These are phyloP conservation scores for Fusarium sp. DNA, from an alignment of 2,329 filamentous ascomycete species.

Conservation along the genomic window DNA sequence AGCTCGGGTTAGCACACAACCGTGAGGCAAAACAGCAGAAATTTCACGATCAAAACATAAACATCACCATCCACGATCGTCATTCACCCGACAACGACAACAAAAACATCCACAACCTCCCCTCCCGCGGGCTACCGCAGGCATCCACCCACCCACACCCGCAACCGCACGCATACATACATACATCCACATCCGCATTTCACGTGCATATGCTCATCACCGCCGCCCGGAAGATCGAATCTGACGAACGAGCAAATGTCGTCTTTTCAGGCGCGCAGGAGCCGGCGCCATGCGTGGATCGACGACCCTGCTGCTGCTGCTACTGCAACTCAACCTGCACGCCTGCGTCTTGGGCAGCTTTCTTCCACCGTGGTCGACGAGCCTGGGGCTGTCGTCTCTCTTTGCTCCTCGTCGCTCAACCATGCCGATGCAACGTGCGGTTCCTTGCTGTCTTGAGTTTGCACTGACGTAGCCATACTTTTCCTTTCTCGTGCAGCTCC, in stretches of 20 bases:
- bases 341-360: constrained; percentile 5
- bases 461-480: constrained; percentile 23
- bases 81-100: constrained; percentile 33
- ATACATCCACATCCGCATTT: constrained; percentile 33
- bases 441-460: constrained; percentile 8
- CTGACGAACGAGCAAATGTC: constrained; percentile 26
- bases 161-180: constrained; percentile 14
- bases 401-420: constrained; percentile 5
- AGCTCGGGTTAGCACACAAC: neutral
- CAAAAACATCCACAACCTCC: constrained; percentile 20
- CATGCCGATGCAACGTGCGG: constrained; percentile 24
- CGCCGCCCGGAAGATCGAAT: constrained; percentile 37
- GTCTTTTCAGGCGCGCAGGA: constrained; percentile 19
- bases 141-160: constrained; percentile 22
- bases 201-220: constrained; percentile 40
- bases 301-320: constrained; percentile 33
- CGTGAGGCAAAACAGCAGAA: constrained; percentile 6
- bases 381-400: constrained; percentile 1
- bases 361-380: constrained; percentile 2
- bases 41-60: constrained; percentile 15
- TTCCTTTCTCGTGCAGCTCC: constrained; percentile 10
- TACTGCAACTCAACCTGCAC: constrained; percentile 24
- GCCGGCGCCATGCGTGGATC: constrained; percentile 36
- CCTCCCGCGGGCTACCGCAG: constrained; percentile 33
- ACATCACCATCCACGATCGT: constrained; percentile 6